Base-by-base conservation (phyloP, 2,329 filamentous ascomycete genomes). In the Aureobasidium sp. region DNA sequence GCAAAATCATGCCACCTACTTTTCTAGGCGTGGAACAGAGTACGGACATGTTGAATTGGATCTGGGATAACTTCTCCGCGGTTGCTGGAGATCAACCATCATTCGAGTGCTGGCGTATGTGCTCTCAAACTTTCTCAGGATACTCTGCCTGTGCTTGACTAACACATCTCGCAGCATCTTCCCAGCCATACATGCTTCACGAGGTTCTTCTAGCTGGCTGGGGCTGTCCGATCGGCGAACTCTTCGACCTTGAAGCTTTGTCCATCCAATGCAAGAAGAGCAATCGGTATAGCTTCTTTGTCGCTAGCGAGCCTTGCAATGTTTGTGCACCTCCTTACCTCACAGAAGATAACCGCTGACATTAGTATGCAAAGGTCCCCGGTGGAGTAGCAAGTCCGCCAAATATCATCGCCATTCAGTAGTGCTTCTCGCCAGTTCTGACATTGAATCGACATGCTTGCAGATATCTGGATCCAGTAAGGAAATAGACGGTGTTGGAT, bases 141-240 rank as follows among this genome's bases (percentile, higher is more conserved):
- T 14, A n/a, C 9, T 24, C 22, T 12, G 2, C 17, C 33, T 39
- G 11, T 31, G 14, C 19, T 31, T 37, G 14, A 17, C 44, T 50
- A 3, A 62, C 15, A 31, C 17, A 7, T 45, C 6, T 17, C 19
- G 19, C 54, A 67, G 66, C 73, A 24, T 70, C 71, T 27, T 70
- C 73, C 65, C 70, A 73, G 63, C 68, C 71, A 6, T 75, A 67
- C 53, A 61, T 65, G 33, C 64, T 76, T 53, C 79, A 81, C 67
- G 78, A 81, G 68, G 75, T 80, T 0, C 73, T 81, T 65, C 70
- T 81, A 5, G 74, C 73, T 0, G 78, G 78, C 0, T 81, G 77
- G 77, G 78, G 79, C 0, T 78, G 76, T 66, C 79, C 79, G 15
- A 79, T 81, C 65, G 79, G 79, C 27, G 79, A 81, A 68, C 67